Conservation (phyloP, 1,284 basidiomycete species). For the Microbotryomycetes sp. region DNA sequence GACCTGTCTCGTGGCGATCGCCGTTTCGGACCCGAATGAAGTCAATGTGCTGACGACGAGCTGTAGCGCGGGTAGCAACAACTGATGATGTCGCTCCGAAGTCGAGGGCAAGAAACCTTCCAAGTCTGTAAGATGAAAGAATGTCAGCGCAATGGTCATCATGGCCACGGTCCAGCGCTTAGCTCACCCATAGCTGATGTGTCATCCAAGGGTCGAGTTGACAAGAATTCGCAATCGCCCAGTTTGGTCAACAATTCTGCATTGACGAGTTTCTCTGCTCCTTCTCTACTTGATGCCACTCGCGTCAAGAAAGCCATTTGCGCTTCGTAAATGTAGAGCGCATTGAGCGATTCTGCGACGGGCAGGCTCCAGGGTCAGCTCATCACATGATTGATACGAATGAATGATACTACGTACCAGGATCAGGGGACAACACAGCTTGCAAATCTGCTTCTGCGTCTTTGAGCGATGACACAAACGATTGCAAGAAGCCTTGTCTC, state of each 20-base stretch:
- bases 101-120: slow-evolving; percentile 82
- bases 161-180: no score
- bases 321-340: slow-evolving; percentile 90
- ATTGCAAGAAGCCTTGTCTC: slow-evolving; percentile 70
- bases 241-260: slow-evolving; percentile 70
- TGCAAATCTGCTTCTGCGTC: slow-evolving; percentile 75
- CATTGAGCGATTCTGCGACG: slow-evolving; percentile 69
- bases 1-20: slow-evolving; percentile 60
- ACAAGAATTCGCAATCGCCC: slow-evolving; percentile 78
- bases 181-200: slow-evolving; percentile 69
- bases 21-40: slow-evolving; percentile 42
- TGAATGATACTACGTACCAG: slow-evolving; percentile 53
- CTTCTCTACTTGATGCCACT: slow-evolving; percentile 70
- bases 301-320: slow-evolving; percentile 83
- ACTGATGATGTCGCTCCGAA: slow-evolving; percentile 77
- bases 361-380: slow-evolving; percentile 1
- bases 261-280: slow-evolving; percentile 79
- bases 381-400: neutral
- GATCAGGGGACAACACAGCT: slow-evolving; percentile 76
- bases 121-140: slow-evolving; percentile 52
- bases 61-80: slow-evolving; percentile 78
- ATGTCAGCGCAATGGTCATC: no score
- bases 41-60: slow-evolving; percentile 64
- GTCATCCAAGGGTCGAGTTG: slow-evolving; percentile 70
- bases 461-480: slow-evolving; percentile 76